Base-by-base conservation (phyloP, 1,284 basidiomycete genomes). In the Calocybe gambosa region DNA sequence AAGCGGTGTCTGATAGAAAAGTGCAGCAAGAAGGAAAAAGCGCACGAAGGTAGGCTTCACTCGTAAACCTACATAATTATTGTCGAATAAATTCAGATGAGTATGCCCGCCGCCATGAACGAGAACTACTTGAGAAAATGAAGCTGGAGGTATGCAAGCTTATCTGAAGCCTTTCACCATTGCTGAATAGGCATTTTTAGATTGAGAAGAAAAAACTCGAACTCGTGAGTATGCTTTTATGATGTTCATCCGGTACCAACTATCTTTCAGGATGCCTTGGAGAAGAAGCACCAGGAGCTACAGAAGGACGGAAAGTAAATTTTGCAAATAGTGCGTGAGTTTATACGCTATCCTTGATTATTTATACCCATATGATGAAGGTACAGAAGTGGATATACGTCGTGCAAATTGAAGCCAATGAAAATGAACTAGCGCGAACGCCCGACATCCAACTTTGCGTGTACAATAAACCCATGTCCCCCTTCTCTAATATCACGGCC, bases 21-120 rank as follows among this genome's bases (percentile, higher is more conserved):
- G 33, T 57, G 40, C 60, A 88, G 85, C 56, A 79, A 80, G 65
- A 86, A 78, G 64, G 85, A 87, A 62, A 80, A 74, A 62, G 85
- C 83, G 13, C 76, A 85, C 49, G 85, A 87, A 69, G 77, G 84
- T 81, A 53, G 45, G 59, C 52, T 42, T 2, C n/a, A 21, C 15
- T 33, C 23, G 26, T 4, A 31, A 25, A 7, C 28, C 54, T 13
- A 53, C 28, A 4, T 6, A 41, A 20, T 21, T 23, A 23, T 39
- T 26, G 51, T 46, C 40, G 37, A 9, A 26, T 47, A 23, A 35
- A 28, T 55, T n/a, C 29, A 84, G 81, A 79, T 49, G 70, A 80
- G 58, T 84, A 80, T 50, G 68, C 68, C 37, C 78, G 75, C 44
- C 60, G 66, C 52, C 75, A 76, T 47, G 81, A 84, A 43, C 58